Evolutionary conservation across 306 rosid species (phyloP).

Genomic region (Ochetophila trinervis): DNA sequence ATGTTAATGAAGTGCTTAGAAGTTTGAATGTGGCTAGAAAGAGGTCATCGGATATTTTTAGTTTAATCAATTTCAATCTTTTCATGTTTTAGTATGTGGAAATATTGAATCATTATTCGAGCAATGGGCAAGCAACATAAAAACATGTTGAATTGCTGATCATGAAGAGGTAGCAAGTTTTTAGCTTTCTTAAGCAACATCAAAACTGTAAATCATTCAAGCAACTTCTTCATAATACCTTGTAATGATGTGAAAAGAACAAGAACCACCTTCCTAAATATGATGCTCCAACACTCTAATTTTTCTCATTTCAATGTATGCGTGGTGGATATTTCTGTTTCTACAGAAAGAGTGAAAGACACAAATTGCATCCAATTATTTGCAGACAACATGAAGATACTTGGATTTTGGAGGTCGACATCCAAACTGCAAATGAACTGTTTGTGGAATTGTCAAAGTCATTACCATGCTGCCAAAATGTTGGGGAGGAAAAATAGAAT

Average conservation of each 20-base stretch:
- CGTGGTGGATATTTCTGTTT: slow-evolving; percentile 24
- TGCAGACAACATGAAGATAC: background rate
- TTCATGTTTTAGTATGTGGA: no score
- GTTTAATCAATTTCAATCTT: no score
- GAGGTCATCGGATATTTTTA: no score
- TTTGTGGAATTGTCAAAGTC: slow-evolving; percentile 18
- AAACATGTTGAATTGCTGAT: no score
- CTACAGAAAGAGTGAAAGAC: slow-evolving; percentile 23
- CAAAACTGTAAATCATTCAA: slow-evolving; percentile 11
- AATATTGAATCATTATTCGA: no score
- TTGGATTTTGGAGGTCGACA: slow-evolving; percentile 1
- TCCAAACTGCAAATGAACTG: background rate
- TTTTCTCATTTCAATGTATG: no score
- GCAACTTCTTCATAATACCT: slow-evolving; percentile 37
- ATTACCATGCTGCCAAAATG: background rate
- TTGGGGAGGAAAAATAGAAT: background rate
- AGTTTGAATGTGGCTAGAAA: no score
- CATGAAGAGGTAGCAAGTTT: no score
- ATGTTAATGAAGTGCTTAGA: no score
- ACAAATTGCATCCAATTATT: slow-evolving; percentile 12
- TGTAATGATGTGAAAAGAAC: slow-evolving; percentile 32
- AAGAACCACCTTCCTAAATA: slow-evolving; percentile 29
- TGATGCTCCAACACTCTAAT: slow-evolving; percentile 7
- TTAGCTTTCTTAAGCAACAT: no score
- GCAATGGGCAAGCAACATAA: no score